Evolutionary conservation across 192 early-diverging fungal genomes (phyloP).

Genomic region (Coemansia sp.): DNA sequence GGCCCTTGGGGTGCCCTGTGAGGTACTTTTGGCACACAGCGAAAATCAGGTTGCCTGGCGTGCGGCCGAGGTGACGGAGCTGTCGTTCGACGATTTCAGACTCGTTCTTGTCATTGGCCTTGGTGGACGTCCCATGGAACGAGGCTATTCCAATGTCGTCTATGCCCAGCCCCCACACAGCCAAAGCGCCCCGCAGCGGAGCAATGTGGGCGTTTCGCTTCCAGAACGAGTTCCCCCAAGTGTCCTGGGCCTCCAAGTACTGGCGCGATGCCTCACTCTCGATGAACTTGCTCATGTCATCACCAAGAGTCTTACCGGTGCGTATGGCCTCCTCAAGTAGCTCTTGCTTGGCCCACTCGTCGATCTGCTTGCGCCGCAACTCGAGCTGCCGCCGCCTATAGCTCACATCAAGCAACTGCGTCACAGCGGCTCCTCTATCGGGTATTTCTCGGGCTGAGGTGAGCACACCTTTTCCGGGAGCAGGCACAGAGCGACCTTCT

Average conservation of each 20-base stretch:
- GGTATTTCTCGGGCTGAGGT: slow-evolving; percentile 80
- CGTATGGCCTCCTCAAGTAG: slow-evolving; percentile 34
- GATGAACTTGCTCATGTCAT: slow-evolving; percentile 36
- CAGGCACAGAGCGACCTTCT: slow-evolving; percentile 89
- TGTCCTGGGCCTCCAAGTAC: slow-evolving; percentile 72
- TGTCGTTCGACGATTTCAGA: slow-evolving; percentile 83
- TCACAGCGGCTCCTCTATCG: slow-evolving; percentile 15
- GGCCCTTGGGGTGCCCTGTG: slow-evolving; percentile 94
- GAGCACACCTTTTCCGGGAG: slow-evolving; percentile 92
- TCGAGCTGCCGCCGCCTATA: slow-evolving; percentile 80
- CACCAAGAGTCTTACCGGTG: slow-evolving; percentile 51
- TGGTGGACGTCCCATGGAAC: slow-evolving; percentile 94
- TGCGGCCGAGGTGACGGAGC: slow-evolving; percentile 82
- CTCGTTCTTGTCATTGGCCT: slow-evolving; percentile 96
- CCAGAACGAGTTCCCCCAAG: slow-evolving; percentile 86
- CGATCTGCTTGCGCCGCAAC: slow-evolving; percentile 15
- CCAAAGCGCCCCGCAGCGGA: slow-evolving; percentile 84
- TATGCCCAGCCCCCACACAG: slow-evolving; percentile 82
- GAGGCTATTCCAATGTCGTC: slow-evolving; percentile 93
- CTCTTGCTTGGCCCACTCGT: slow-evolving; percentile 6
- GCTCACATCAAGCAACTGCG: slow-evolving; percentile 66
- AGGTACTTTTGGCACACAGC: slow-evolving; percentile 90
- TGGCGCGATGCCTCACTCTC: slow-evolving; percentile 63
- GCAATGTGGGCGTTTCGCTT: slow-evolving; percentile 68
- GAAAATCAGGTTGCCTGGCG: slow-evolving; percentile 75